Base-by-base conservation (phyloP, 139 green algal species). In the Picochlorum sp. region DNA sequence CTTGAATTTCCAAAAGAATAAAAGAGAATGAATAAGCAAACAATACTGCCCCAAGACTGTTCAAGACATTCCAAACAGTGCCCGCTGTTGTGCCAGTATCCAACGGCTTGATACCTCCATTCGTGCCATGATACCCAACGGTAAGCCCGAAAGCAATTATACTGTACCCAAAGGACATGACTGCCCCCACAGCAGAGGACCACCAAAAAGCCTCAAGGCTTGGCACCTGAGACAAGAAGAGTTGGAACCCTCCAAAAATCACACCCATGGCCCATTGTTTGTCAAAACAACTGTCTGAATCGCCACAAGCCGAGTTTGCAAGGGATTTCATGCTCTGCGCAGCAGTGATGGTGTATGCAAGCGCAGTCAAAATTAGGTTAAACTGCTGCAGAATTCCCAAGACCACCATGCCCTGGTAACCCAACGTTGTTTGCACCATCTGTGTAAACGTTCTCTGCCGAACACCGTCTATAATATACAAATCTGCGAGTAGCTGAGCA, bases 271-370 rank as follows among this genome's bases (percentile, higher is more conserved):
- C 50, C 63, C 30, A 79, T 28, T 33, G 56, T 3, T n/a, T 3
- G 0, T 68, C 32, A 50, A 64, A 69, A 41, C 64, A 71, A 22
- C 7, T 28, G 2, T 9, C 32, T 14, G 24, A 7, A n/a, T 22
- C 32, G 32, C 36, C 43, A 55, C 64, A 71, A 0, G 53, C n/a
- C 12, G 8, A 28, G 20, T 54, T 44, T 29, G 51, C 57, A 5
- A 50, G 53, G 31, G 14, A 59, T 56, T 59, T 43, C 61, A 73
- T 65, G 25, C 55, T 59, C 2, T 74, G 29, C 4, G 62, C 64
- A 2, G 71, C 62, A n/a, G 74, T 79, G 25, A 82, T 54, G 8
- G 47, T 62, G 63, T 67, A 72, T 37, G 59, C 75, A 2, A 82
- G 62, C 20, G 35, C 56, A 2, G 56, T 76, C 0, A 74, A 59